Evolutionary conservation across 306 rosid species (phyloP).

Genomic region (Leucaena leucocephala): DNA sequence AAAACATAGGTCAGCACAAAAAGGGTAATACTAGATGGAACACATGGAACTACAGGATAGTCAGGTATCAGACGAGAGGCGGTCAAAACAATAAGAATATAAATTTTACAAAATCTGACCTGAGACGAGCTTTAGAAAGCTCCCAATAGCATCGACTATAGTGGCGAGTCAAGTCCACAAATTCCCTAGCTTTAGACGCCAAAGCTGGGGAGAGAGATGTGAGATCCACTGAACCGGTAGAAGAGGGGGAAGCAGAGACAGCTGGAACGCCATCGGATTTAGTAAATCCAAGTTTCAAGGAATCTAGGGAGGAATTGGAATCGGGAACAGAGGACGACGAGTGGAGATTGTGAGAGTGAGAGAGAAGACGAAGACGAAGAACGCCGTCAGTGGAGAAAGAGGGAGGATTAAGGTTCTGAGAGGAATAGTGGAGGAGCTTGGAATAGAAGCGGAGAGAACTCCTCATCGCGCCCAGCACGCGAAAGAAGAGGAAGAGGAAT

Average conservation of each 20-base stretch:
- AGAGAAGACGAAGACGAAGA: neutral
- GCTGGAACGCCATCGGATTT: constrained; percentile 39
- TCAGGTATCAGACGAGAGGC: neutral
- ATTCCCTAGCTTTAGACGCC: constrained; percentile 42
- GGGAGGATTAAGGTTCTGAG: neutral
- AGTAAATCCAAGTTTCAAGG: constrained; percentile 31
- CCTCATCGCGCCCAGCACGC: neutral
- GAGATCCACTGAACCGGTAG: constrained; percentile 32
- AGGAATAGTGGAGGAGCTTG: constrained; percentile 6
- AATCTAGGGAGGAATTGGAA: constrained; percentile 18
- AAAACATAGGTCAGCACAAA: neutral
- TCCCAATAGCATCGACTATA: constrained; percentile 82
- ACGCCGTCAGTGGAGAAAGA: neutral
- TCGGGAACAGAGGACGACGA: constrained; percentile 21
- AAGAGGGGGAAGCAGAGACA: constrained; percentile 13
- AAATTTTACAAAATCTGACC: constrained; percentile 35
- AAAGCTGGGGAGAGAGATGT: constrained; percentile 41
- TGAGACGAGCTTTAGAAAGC: constrained; percentile 91
- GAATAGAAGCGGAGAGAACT: constrained; percentile 21
- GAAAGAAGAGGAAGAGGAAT: neutral
- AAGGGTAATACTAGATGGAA: neutral
- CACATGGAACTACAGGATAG: neutral
- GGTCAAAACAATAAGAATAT: neutral
- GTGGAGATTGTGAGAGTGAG: constrained; percentile 5
- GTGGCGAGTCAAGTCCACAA: constrained; percentile 55